These are phyloP conservation scores for Alternaria gaisen DNA, from an alignment of 2,329 filamentous ascomycete genomes.

Conservation along the genomic window DNA sequence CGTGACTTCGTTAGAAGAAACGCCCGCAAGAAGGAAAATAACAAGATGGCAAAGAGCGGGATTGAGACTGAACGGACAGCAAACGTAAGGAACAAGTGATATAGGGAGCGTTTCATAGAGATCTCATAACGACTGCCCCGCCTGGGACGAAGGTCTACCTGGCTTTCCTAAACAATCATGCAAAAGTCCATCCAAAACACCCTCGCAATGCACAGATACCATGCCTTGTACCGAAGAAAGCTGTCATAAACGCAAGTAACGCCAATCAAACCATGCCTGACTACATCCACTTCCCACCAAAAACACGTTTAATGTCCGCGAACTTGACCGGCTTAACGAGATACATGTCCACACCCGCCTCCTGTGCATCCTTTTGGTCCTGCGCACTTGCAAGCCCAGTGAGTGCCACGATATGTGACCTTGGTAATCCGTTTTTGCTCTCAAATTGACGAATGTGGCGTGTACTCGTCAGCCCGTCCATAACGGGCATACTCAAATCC, in stretches of 20 bases:
- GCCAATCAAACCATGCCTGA: background rate
- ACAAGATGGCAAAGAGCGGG: too few species aligned
- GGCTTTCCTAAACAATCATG: background rate
- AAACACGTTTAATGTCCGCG: constrained; percentile 42
- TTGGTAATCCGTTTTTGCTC: constrained; percentile 28
- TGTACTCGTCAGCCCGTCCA: constrained; percentile 52
- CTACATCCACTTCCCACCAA: constrained; percentile 22
- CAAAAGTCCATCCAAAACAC: constrained; percentile 5
- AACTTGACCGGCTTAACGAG: constrained; percentile 52
- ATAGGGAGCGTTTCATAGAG: background rate
- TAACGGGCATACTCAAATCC: constrained; percentile 48
- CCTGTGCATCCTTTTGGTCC: constrained; percentile 46
- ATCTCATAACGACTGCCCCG: background rate
- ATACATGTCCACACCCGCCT: constrained; percentile 50
- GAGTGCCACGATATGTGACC: constrained; percentile 46
- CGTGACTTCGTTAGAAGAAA: background rate
- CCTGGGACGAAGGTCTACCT: background rate
- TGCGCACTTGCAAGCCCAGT: constrained; percentile 49
- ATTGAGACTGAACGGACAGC: background rate
- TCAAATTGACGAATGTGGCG: constrained; percentile 41
- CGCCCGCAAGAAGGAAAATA: too few species aligned
- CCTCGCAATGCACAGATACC: constrained; percentile 3
- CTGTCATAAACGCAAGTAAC: background rate
- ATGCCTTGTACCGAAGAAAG: background rate
- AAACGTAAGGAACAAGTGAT: background rate